A percentile compares a stretch with the other conserved stretches of the same genome.
phyloP scores from a whole-genome alignment of 164 flowering plant genomes.

The Nelumbo lutea region DNA sequence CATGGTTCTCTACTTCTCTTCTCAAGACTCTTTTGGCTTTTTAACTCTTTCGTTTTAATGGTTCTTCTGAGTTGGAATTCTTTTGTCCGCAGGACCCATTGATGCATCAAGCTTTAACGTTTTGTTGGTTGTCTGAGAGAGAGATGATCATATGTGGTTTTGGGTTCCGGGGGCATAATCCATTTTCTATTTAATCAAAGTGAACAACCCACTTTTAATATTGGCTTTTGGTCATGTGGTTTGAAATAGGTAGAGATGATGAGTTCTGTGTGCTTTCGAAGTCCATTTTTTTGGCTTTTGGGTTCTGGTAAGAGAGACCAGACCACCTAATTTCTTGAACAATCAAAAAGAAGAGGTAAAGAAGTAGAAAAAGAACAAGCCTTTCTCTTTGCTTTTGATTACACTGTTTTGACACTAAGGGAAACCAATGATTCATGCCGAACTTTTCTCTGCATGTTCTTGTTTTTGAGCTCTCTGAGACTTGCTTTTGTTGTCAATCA shows the following conservation, averaged over 20 bases:
- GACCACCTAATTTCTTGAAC: conserved; percentile 3
- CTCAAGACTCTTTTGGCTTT: conserved; percentile 9
- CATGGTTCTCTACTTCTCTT: conserved; percentile 22
- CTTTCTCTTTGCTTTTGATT: conserved; percentile 17
- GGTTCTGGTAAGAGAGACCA: conserved; percentile 3
- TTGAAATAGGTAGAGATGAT: conserved; percentile 10
- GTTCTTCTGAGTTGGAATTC: conserved; percentile 17
- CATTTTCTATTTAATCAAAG: too few species aligned
- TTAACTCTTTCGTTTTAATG: conserved; percentile 17
- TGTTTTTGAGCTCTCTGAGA: conserved; percentile 22
- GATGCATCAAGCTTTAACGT: conserved; percentile 15
- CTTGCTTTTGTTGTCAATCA: conserved; percentile 20
- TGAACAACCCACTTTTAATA: conserved; percentile 22
- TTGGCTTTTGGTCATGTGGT: conserved; percentile 15
- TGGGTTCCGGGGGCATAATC: conserved; percentile 13
- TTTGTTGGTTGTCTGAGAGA: conserved; percentile 4
- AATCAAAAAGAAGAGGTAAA: conserved; percentile 6
- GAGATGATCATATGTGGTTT: conserved; percentile 36
- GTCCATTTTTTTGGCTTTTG: conserved; percentile 16
- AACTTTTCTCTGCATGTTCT: conserved; percentile 17
- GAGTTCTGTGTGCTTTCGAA: conserved; percentile 23
- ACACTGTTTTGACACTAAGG: conserved; percentile 25
- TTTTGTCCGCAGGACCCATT: conserved; percentile 14
- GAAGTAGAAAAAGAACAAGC: background rate
- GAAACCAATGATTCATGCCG: conserved; percentile 29